phyloP scores from a whole-genome alignment of 139 green algal genomes.

The Auxenochlorella pyrenoidosa region DNA sequence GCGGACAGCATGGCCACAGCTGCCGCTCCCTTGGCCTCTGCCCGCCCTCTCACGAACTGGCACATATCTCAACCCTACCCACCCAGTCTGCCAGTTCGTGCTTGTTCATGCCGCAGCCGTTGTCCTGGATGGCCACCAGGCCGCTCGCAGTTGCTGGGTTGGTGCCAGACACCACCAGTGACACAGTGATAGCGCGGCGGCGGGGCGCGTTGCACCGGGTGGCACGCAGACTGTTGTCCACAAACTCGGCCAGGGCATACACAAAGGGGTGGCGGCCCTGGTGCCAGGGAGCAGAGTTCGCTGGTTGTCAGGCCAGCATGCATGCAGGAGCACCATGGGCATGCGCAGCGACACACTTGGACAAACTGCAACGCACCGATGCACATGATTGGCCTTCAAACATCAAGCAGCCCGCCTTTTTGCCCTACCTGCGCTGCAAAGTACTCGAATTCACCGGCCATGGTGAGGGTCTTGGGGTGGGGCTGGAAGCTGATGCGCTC shows the following conservation, averaged over 20 bases:
- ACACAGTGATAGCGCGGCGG: slow-evolving; percentile 61
- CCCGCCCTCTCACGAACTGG: no score
- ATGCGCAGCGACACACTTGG: no score
- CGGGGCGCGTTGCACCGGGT: slow-evolving; percentile 41
- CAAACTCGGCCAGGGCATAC: slow-evolving; percentile 83
- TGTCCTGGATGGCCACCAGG: slow-evolving; percentile 77
- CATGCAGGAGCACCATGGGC: neutral
- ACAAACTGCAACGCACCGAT: no score
- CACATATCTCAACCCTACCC: neutral
- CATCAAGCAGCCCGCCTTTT: no score
- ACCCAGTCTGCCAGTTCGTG: slow-evolving; percentile 78
- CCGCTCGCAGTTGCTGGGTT: slow-evolving; percentile 38
- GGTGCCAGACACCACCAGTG: slow-evolving; percentile 54
- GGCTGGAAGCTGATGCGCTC: slow-evolving; percentile 81
- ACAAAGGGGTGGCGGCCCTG: slow-evolving; percentile 78
- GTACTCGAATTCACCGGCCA: slow-evolving; percentile 88
- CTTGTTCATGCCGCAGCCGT: slow-evolving; percentile 76
- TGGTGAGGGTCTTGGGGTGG: slow-evolving; percentile 87
- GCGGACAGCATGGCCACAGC: no score
- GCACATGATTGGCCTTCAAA: no score
- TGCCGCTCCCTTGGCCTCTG: no score
- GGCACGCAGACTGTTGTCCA: slow-evolving; percentile 83
- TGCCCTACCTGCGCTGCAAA: slow-evolving; percentile 69
- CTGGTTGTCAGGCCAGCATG: neutral
- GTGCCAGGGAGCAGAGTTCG: neutral